Evolutionary conservation across 192 early-diverging fungal genomes (phyloP).

Genomic region (Radiomyces spectabilis): DNA sequence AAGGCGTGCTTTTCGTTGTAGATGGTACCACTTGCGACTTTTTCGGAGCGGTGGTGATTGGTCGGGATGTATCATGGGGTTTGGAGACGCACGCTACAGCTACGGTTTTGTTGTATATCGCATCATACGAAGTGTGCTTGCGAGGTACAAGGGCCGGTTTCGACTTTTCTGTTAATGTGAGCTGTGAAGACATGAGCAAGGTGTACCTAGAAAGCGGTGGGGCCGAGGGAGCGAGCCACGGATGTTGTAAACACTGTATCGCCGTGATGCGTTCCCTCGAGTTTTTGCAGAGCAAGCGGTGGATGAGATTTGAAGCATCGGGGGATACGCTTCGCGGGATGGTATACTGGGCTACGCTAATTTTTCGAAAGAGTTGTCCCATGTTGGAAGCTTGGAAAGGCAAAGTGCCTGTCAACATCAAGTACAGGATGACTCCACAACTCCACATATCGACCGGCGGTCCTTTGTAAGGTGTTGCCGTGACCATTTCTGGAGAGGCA

Average conservation of each 20-base stretch:
- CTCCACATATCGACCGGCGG: constrained; percentile 56
- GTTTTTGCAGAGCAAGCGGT: constrained; percentile 40
- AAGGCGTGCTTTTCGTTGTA: too few relatives aligned
- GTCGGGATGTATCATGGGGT: too few relatives aligned
- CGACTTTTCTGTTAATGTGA: too few relatives aligned
- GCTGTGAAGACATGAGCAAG: too few relatives aligned
- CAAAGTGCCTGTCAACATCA: constrained; percentile 48
- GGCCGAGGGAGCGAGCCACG: constrained; percentile 41
- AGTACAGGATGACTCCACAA: constrained; percentile 52
- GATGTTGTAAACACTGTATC: constrained; percentile 40
- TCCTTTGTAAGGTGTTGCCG: constrained; percentile 48
- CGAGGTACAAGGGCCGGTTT: background rate
- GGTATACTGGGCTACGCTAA: constrained; percentile 46
- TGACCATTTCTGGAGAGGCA: constrained; percentile 61
- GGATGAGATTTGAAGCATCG: constrained; percentile 41
- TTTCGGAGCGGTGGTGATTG: too few relatives aligned
- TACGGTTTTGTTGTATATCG: too few relatives aligned
- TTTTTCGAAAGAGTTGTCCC: constrained; percentile 51
- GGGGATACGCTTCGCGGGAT: constrained; percentile 31
- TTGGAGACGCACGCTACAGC: too few relatives aligned
- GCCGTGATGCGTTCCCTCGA: constrained; percentile 49
- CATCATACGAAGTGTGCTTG: too few relatives aligned
- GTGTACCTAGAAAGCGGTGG: too few relatives aligned
- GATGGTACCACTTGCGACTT: too few relatives aligned
- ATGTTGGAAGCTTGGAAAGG: constrained; percentile 53